Base-by-base conservation (phyloP, 2,329 filamentous ascomycete species). In the Fusarium ambrosium region DNA sequence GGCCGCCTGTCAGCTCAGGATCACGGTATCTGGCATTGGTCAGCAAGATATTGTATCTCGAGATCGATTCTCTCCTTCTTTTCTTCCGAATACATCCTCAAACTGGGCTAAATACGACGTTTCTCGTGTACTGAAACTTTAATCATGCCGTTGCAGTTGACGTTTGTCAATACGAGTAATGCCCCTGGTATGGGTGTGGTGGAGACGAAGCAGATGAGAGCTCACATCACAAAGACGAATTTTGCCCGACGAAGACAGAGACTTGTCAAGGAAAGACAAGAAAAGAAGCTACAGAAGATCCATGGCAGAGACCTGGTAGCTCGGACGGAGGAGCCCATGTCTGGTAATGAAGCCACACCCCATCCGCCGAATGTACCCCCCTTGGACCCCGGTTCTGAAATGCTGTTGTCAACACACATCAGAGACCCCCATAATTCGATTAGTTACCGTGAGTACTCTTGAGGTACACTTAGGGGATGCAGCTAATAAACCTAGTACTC, bases 181-280 rank as follows among this genome's bases (percentile, higher is more conserved):
- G 70, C 70, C 7, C 72, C 55, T 24, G 34, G 58, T 14, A 65
- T 77, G 1, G 67, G 68, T 6, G 24, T n/a, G 6, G 36, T 62
- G 4, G 68, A 68, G 64, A 37, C 70, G 4, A 74, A 69, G 64
- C 43, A 48, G 27, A 70, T 76, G 69, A 63, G 75, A 6, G 74
- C 74, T 5, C 75, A 77, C 51, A 67, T 77, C 48, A 77, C 75
- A 1, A 70, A 64, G 27, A 56, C 62, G 22, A 77, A 77, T 27
- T 77, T 77, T 43, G 70, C 68, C 18, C 48, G 65, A 18, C 43
- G 75, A n/a, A 67, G 75, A 9, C 48, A 56, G 36, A 70, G 72
- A 1, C 62, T 73, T 14, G 62, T 64, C 22, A 63, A 66, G 24
- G 32, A 67, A 41, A 41, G 45, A 32, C 62, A 58, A 14, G 11